These are phyloP conservation scores for Phaeosphaeria sp. DNA, from an alignment of 2,329 filamentous ascomycete genomes.

Conservation along the genomic window DNA sequence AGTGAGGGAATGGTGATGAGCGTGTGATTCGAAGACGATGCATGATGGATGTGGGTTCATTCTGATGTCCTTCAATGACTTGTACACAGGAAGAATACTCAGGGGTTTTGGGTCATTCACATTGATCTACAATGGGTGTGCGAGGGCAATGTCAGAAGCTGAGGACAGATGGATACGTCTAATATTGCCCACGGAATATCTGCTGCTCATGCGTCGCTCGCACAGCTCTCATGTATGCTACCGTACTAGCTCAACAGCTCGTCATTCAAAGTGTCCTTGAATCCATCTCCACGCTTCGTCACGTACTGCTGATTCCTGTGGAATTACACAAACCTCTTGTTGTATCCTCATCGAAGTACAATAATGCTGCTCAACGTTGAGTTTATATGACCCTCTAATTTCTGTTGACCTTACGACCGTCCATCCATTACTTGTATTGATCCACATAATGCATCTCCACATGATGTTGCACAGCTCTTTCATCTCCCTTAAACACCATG, in stretches of 20 bases:
- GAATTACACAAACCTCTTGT: too few relatives aligned
- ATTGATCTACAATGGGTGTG: not conserved
- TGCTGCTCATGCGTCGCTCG: not conserved
- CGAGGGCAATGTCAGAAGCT: not conserved
- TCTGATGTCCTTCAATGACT: too few relatives aligned
- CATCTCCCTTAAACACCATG: slow-evolving; percentile 70
- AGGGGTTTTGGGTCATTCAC: not conserved
- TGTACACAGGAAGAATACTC: not conserved
- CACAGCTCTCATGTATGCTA: not conserved
- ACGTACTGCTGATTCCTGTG: too few relatives aligned
- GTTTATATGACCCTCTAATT: too few relatives aligned
- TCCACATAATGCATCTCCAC: slow-evolving; percentile 64
- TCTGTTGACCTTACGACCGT: too few relatives aligned
- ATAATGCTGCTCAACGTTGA: not conserved
- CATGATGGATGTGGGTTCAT: too few relatives aligned
- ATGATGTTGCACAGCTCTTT: slow-evolving; percentile 70
- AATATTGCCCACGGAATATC: not conserved
- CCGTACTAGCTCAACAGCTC: not conserved
- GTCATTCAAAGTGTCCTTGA: too few relatives aligned
- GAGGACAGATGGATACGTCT: not conserved
- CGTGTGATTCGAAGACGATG: too few relatives aligned
- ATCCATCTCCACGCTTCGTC: too few relatives aligned
- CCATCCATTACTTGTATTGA: slow-evolving; percentile 11
- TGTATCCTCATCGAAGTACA: too few relatives aligned
- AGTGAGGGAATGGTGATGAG: too few relatives aligned